Evolutionary conservation across 225 moss, liverwort and hornwort species (phyloP), one percentile per base, ranked within the genome.

Genomic region (Takakia lepidozioides): DNA sequence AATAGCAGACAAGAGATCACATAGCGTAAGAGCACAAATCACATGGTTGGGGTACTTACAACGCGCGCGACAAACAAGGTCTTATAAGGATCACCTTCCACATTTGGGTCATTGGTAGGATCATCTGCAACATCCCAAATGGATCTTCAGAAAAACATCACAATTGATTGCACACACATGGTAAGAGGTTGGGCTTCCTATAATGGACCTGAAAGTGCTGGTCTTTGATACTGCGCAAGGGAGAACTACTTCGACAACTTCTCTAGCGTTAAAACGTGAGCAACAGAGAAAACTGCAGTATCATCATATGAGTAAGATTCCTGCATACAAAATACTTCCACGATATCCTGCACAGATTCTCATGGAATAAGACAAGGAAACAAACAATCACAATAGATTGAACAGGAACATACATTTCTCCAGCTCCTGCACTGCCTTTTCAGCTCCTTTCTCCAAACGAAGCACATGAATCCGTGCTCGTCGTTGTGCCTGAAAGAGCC

Each of bases 31-130:
- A n/a, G n/a, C n/a, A 47, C 4, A 47, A 23, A 21, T 24, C 47
- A 19, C 13, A 19, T 19, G 18, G 24, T 48, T 25, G 24, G 37
- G 21, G 56, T 14, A 51, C 72, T 40, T 82, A 86, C 85, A 57
- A 98, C 82, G 58, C 98, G 74, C 17, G 98, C 98, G 66, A 98
- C 91, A 52, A 98, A 98, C 44, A 98, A 54, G 21, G 91, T 91
- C 74, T 98, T 98, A 68, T 98, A 98, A 19, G 98, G 98, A 54
- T 98, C 98, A 45, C 98, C 98, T 71, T 98, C 98, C 37, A 98
- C 82, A 60, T 74, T 82, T n/a, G 80, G 70, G 55, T 98, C 98
- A 65, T 67, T 91, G 24, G 66, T 62, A 29, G 98, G 98, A 42
- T 98, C 98, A 66, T 91, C 85, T 86, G 82, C 62, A 41, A 67